Evolutionary conservation across 192 early-diverging fungal species (phyloP), one percentile per base, ranked within the genome.

Genomic region (Rhizoclosmatium sp.): DNA sequence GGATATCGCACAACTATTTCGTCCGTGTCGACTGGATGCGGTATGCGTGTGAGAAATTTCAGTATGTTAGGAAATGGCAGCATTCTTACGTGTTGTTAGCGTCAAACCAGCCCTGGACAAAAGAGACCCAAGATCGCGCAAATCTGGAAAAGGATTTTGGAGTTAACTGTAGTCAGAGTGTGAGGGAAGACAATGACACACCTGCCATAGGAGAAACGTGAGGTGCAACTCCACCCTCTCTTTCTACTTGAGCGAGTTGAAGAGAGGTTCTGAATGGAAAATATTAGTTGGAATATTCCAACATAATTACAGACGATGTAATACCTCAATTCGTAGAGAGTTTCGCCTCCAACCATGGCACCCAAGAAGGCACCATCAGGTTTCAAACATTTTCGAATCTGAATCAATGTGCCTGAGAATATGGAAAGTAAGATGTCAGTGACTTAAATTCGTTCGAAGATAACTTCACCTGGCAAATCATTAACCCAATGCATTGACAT

Each of bases 401-500:
- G 95, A 31, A 95, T 95, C 81, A 99, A 84, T 59, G 95, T 87
- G 0, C 92, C 76, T 78, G 42, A n/a, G 31, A 2, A 69, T 40
- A 19, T 5, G 10, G 14, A 1, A 82, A 48, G n/a, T 12, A 40
- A 14, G 39, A 41, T 51, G 71, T 41, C 19, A 75, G 51, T 12
- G 69, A 77, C 60, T 54, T 16, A 9, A 10, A 31, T 31, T 31
- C 31, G 31, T 31, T 31, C 31, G 31, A 31, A 31, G 0, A 31
- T 31, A 31, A 0, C 51, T 54, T 7, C 54, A 82, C 91, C 93
- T 31, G 95, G 95, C 44, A 99, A 88, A 84, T 99, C 97, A 74
- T 99, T 99, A 54, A 99, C 92, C 97, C 97, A 99, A 82, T 99
- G 95, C 87, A 97, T 85, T 2, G 92, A 89, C 71, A 97, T 72